Percentiles rank a stretch among this genome's conserved stretches.
Evolutionary conservation across 192 early-diverging fungal species (phyloP).

Genomic region (Kickxella alabastrina): DNA sequence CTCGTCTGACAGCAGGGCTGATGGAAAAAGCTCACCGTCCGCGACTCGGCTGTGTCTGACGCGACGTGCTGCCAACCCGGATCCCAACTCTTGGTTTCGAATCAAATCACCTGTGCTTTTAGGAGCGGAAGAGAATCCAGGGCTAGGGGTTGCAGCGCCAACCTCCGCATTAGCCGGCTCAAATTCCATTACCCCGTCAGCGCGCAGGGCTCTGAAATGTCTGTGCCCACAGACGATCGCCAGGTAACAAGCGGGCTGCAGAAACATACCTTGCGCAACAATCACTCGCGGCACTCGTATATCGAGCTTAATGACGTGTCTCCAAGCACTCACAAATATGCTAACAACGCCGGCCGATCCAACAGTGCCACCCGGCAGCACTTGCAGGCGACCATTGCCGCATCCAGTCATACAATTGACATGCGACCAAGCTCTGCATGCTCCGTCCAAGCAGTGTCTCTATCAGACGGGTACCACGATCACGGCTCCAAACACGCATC

Average conservation of each 20-base stretch:
- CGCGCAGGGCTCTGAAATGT: constrained; percentile 19
- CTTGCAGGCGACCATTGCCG: not conserved
- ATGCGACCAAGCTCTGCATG: constrained; percentile 31
- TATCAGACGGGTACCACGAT: not conserved
- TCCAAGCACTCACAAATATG: constrained; percentile 6
- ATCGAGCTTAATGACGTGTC: constrained; percentile 6
- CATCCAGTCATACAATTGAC: not conserved
- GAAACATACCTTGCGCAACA: constrained; percentile 3
- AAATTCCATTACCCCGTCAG: constrained; percentile 36
- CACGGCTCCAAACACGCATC: not conserved
- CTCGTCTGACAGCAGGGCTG: constrained; percentile 5
- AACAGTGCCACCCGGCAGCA: not conserved
- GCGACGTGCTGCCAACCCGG: constrained; percentile 44
- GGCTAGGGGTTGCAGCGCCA: not conserved
- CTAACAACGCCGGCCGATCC: not conserved
- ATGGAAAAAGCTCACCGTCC: constrained; percentile 41
- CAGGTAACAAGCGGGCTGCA: not conserved
- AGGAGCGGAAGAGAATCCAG: not conserved
- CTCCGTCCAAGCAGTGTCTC: constrained; percentile 24
- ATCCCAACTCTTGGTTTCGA: constrained; percentile 47
- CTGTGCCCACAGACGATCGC: constrained; percentile 10
- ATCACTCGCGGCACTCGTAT: constrained; percentile 7
- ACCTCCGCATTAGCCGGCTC: constrained; percentile 15
- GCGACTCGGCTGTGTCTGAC: constrained; percentile 48
- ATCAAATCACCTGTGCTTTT: constrained; percentile 31